Evolutionary conservation across 2,329 filamentous ascomycete genomes (phyloP).

Genomic region (Pseudopyrenochaeta lycopersici): DNA sequence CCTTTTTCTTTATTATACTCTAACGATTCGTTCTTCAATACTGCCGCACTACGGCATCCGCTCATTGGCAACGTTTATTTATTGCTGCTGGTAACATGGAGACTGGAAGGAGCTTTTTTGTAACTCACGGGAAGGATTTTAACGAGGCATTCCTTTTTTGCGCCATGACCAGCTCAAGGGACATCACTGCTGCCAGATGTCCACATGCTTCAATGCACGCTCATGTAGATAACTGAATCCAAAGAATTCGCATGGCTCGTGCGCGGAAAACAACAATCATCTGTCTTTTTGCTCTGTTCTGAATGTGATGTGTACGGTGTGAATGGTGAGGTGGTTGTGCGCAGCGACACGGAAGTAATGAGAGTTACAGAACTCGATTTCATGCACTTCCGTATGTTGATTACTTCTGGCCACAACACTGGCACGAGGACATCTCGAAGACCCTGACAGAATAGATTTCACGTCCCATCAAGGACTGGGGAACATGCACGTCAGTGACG

Average conservation of each 20-base stretch:
- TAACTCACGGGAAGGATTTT: constrained; percentile 5
- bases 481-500: constrained; percentile 7
- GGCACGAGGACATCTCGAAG: too few relatives aligned
- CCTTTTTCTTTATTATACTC: constrained; percentile 9
- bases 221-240: constrained; percentile 23
- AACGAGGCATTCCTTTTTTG: constrained; percentile 15
- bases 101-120: constrained; percentile 7
- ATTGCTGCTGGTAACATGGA: constrained; percentile 29
- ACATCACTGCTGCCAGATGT: constrained; percentile 13
- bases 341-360: too few relatives aligned
- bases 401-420: too few relatives aligned
- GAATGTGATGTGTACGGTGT: not conserved
- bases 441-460: too few relatives aligned
- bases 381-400: too few relatives aligned
- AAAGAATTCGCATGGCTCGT: constrained; percentile 37
- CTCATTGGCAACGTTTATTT: constrained; percentile 2
- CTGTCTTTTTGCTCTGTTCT: not conserved
- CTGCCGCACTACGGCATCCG: not conserved
- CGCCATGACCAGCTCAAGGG: constrained; percentile 3
- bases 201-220: constrained; percentile 30
- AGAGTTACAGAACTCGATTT: too few relatives aligned
- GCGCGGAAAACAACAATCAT: constrained; percentile 16
- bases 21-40: constrained; percentile 12
- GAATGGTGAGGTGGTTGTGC: too few relatives aligned
- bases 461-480: not conserved